Evolutionary conservation across 805 yeast genomes (phyloP).

Genomic region (Myxozyma melibiosi): DNA sequence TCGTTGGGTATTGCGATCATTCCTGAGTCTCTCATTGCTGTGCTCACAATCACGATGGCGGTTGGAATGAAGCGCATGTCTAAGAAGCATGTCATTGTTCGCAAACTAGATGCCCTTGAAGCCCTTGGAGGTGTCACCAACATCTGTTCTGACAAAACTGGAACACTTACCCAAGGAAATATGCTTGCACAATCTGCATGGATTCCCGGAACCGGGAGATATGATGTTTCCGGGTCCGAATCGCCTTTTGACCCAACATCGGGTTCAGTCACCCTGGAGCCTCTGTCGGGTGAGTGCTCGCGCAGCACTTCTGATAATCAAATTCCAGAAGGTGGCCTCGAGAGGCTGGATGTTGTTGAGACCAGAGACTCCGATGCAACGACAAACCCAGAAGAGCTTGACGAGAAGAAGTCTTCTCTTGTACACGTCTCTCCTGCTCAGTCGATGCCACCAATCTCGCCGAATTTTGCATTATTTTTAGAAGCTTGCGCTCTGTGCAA

Average conservation of each 20-base stretch:
- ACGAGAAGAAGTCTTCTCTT: not conserved
- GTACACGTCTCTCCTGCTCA: not conserved
- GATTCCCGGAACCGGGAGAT: conserved; percentile 66
- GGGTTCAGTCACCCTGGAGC: conserved; percentile 49
- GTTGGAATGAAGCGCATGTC: conserved; percentile 76
- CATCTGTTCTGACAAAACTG: conserved; percentile 81
- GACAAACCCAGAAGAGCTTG: too few relatives aligned
- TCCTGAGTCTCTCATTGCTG: conserved; percentile 78
- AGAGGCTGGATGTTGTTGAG: too few relatives aligned
- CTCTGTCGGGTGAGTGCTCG: not conserved
- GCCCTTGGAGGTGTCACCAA: conserved; percentile 79
- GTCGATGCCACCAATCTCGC: conserved; percentile 3
- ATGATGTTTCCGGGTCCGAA: conserved; percentile 54
- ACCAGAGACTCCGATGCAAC: too few relatives aligned
- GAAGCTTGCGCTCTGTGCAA: conserved; percentile 62
- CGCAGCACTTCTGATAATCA: conserved; percentile 36
- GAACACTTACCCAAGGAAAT: conserved; percentile 77
- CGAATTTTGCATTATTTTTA: conserved; percentile 51
- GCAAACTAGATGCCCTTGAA: conserved; percentile 76
- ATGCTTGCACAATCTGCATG: conserved; percentile 73
- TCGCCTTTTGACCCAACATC: conserved; percentile 66
- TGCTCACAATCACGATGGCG: conserved; percentile 83
- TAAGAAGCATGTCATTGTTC: conserved; percentile 67
- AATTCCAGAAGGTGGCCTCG: not conserved
- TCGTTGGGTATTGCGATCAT: conserved; percentile 83